Conservation (phyloP, 2,329 filamentous ascomycete species). For the Talaromyces islandicus region DNA sequence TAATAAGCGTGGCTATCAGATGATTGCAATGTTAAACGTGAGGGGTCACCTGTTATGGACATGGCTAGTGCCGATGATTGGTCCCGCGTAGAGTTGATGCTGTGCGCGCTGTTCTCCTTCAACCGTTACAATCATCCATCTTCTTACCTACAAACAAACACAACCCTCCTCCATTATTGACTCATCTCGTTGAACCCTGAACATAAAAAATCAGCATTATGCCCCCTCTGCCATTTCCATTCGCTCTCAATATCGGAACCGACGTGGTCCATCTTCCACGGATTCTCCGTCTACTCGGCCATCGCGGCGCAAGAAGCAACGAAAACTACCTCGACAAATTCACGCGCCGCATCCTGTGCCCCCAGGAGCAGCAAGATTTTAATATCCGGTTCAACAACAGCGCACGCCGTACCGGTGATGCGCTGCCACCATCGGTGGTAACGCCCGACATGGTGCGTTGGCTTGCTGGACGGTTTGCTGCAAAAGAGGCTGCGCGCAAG, state of each 20-base stretch:
- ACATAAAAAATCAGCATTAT: slow-evolving; percentile 15
- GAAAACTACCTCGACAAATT: slow-evolving; percentile 28
- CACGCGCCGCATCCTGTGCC: slow-evolving; percentile 35
- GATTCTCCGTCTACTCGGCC: slow-evolving; percentile 53
- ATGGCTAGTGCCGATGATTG: slow-evolving; percentile 5
- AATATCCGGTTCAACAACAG: slow-evolving; percentile 21
- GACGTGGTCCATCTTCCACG: slow-evolving; percentile 70
- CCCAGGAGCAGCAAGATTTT: slow-evolving; percentile 34
- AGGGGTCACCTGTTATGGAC: neutral
- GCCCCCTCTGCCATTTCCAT: slow-evolving; percentile 50
- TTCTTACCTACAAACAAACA: neutral
- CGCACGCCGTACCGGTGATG: slow-evolving; percentile 3
- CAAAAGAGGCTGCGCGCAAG: slow-evolving; percentile 71
- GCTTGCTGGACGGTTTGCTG: slow-evolving; percentile 56
- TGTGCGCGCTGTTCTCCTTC: neutral
- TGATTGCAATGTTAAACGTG: neutral
- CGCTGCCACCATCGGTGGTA: slow-evolving; percentile 11
- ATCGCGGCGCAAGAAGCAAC: slow-evolving; percentile 27
- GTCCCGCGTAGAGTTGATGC: slow-evolving; percentile 6
- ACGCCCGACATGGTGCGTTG: slow-evolving; percentile 33
- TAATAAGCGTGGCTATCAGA: neutral
- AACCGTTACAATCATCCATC: neutral
- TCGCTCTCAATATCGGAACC: slow-evolving; percentile 65
- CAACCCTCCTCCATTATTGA: neutral
- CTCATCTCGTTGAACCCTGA: neutral